A percentile compares a stretch with the other conserved stretches of the same genome.
These are phyloP conservation scores for Speleostelium caveatum DNA, from an alignment of 78 protist species.

Conservation along the genomic window DNA sequence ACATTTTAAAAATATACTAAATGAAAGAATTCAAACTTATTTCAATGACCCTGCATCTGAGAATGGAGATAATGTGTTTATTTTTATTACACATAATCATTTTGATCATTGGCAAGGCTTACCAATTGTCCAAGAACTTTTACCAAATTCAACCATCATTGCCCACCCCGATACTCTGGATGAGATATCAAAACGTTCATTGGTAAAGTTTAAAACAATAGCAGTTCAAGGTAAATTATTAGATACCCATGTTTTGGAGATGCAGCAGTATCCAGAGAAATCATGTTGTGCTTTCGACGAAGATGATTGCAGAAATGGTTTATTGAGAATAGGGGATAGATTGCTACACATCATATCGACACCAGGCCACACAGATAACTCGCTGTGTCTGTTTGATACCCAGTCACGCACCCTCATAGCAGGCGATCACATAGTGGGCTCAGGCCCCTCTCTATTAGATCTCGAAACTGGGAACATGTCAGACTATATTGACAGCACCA, in stretches of 20 bases:
- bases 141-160: conserved; percentile 14
- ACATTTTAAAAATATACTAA: conserved; percentile 28
- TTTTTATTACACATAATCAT: conserved; percentile 58
- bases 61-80: background rate
- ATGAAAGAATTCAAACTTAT: background rate
- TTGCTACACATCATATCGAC: conserved; percentile 33
- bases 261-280: background rate
- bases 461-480: conserved; percentile 7
- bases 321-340: no score
- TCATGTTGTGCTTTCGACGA: background rate
- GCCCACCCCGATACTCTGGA: conserved; percentile 35
- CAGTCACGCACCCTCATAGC: conserved; percentile 34
- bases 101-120: conserved; percentile 56
- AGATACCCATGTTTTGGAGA: background rate
- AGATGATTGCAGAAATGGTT: conserved; percentile 14
- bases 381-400: conserved; percentile 48
- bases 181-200: background rate
- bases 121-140: background rate
- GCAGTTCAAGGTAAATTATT: conserved; percentile 16
- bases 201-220: background rate
- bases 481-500: conserved; percentile 26
- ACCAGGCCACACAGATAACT: conserved; percentile 64
- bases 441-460: conserved; percentile 34
- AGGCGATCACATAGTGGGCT: conserved; percentile 72
- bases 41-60: background rate